A percentile compares a stretch with the other conserved stretches of the same genome.
Conservation (phyloP, 169 alveolate genomes). For the Cryptosporidium sp. region DNA sequence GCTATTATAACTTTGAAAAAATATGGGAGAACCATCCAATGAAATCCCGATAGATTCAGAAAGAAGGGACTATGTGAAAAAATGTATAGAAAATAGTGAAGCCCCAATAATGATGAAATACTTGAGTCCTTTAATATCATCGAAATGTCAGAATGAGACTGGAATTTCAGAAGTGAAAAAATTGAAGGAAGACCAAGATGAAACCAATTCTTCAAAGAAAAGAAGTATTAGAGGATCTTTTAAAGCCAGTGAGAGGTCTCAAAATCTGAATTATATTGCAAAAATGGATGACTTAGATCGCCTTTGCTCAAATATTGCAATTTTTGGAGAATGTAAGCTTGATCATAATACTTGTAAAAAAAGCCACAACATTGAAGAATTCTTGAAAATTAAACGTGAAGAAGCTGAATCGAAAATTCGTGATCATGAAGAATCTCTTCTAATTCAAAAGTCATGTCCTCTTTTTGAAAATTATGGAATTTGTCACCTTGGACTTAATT, state of each 20-base stretch:
- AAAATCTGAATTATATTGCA: conserved; percentile 26
- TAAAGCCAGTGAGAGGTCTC: conserved; percentile 46
- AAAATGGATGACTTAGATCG: neutral
- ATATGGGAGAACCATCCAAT: neutral
- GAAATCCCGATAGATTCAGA: neutral
- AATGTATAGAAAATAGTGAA: conserved; percentile 39
- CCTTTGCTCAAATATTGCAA: conserved; percentile 23
- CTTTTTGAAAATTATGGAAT: conserved; percentile 41
- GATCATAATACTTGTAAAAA: conserved; percentile 14
- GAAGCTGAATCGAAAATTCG: neutral
- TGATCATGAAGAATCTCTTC: neutral
- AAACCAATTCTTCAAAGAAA: conserved; percentile 5
- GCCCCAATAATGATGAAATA: conserved; percentile 51
- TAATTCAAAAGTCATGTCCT: conserved; percentile 15
- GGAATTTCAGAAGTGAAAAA: neutral
- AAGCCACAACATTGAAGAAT: conserved; percentile 23
- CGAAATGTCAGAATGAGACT: neutral
- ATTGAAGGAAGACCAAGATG: neutral
- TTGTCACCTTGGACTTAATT: conserved; percentile 49
- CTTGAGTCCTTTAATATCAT: neutral
- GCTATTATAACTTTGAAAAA: too few species aligned
- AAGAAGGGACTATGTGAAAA: conserved; percentile 20
- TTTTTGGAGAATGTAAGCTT: conserved; percentile 29
- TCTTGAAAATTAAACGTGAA: conserved; percentile 13
- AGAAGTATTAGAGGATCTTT: conserved; percentile 40